Evolutionary conservation across 768 basidiomycete species (phyloP).

Genomic region (Postia placenta): DNA sequence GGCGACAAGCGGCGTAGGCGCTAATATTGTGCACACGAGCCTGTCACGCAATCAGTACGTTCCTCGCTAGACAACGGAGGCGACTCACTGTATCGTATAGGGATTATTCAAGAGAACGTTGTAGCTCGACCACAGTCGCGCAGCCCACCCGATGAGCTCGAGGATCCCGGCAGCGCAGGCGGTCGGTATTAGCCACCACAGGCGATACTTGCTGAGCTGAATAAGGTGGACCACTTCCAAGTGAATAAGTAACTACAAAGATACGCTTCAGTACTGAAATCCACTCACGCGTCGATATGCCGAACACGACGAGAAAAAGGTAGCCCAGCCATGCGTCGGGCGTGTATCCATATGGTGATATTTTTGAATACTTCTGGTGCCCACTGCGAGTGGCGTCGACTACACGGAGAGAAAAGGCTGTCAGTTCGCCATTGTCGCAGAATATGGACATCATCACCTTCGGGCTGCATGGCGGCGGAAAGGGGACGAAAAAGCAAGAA

Average conservation of each 20-base stretch:
- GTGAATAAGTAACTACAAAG: neutral
- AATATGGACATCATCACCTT: too few relatives aligned
- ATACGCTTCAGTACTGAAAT: neutral
- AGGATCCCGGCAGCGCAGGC: conserved; percentile 7
- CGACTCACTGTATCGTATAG: conserved; percentile 12
- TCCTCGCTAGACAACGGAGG: neutral
- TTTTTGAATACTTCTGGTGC: neutral
- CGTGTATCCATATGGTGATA: conserved; percentile 9
- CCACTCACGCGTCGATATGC: conserved; percentile 8
- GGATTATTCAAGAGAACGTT: conserved; percentile 6
- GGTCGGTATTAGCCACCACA: conserved; percentile 13
- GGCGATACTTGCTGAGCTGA: conserved; percentile 6
- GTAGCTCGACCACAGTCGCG: conserved; percentile 7
- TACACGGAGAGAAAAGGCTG: too few relatives aligned
- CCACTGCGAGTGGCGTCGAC: neutral
- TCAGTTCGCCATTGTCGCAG: too few relatives aligned
- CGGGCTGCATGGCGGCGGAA: too few relatives aligned
- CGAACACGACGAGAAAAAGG: conserved; percentile 9
- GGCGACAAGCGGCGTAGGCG: conserved; percentile 50
- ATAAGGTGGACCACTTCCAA: conserved; percentile 11
- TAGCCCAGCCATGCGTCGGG: conserved; percentile 9
- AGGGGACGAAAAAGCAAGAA: too few relatives aligned
- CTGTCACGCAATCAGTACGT: conserved; percentile 16
- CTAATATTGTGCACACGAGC: conserved; percentile 9
- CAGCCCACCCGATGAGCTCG: conserved; percentile 13